Percentiles rank a stretch among this genome's conserved stretches.
Evolutionary conservation across 768 basidiomycete species (phyloP).

Genomic region (Pholiota microspora): DNA sequence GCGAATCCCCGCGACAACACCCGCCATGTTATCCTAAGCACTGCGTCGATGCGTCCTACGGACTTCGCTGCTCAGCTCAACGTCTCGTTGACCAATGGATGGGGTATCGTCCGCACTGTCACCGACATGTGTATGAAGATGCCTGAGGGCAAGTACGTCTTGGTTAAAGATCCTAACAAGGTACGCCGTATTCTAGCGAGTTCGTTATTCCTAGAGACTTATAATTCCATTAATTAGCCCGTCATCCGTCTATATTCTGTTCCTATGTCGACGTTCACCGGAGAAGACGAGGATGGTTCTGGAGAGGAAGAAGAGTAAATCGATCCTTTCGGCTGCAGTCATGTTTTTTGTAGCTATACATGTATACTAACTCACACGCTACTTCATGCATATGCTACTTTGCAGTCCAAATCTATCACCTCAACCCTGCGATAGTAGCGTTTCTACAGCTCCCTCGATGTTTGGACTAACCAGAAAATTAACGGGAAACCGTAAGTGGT

Average conservation of each 20-base stretch:
- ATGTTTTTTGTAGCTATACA: background rate
- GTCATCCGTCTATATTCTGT: slow-evolving; percentile 93
- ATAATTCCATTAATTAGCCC: slow-evolving; percentile 51
- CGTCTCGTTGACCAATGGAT: slow-evolving; percentile 92
- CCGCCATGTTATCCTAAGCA: slow-evolving; percentile 93
- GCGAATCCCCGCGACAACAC: slow-evolving; percentile 92
- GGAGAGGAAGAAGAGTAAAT: slow-evolving; percentile 38
- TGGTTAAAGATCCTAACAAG: slow-evolving; percentile 98
- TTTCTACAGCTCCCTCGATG: slow-evolving; percentile 81
- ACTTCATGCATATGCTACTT: background rate
- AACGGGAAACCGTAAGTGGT: slow-evolving; percentile 7
- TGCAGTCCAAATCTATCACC: background rate
- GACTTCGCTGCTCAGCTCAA: slow-evolving; percentile 97
- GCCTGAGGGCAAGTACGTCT: slow-evolving; percentile 96
- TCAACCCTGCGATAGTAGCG: slow-evolving; percentile 53
- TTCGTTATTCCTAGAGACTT: slow-evolving; percentile 11
- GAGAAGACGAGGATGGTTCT: slow-evolving; percentile 73
- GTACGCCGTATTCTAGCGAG: slow-evolving; percentile 36
- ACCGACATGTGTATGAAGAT: slow-evolving; percentile 94
- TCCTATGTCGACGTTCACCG: slow-evolving; percentile 83
- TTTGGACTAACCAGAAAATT: slow-evolving; percentile 49
- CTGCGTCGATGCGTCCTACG: slow-evolving; percentile 89
- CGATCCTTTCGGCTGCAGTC: background rate
- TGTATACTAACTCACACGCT: background rate
- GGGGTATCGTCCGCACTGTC: slow-evolving; percentile 97